These are phyloP conservation scores for Vachellia pachyceras DNA, from an alignment of 306 rosid genomes.

Conservation along the genomic window DNA sequence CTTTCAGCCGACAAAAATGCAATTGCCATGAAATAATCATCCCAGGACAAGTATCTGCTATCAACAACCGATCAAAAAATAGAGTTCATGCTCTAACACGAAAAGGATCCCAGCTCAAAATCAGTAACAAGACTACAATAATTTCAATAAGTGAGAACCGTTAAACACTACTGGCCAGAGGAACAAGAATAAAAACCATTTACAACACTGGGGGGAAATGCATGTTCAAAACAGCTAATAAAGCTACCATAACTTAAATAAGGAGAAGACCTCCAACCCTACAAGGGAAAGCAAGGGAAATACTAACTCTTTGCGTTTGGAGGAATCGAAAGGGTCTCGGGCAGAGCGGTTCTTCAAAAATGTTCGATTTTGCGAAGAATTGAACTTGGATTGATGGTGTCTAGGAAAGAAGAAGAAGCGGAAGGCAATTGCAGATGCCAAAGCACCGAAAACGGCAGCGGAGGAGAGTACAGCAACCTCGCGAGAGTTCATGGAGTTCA, in stretches of 20 bases:
- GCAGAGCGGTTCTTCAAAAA: conserved; percentile 42
- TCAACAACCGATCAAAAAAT: not conserved
- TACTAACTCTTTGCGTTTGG: conserved; percentile 74
- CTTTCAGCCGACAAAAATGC: conserved; percentile 97
- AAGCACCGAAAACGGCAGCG: conserved; percentile 68
- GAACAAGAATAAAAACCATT: not conserved
- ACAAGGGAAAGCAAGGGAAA: not conserved
- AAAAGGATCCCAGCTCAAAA: not conserved
- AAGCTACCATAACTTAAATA: not conserved
- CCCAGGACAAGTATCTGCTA: conserved; percentile 84
- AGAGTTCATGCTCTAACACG: not conserved
- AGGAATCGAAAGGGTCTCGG: conserved; percentile 71
- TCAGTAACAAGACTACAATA: not conserved
- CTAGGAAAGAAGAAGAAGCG: conserved; percentile 61
- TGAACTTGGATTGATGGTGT: conserved; percentile 20
- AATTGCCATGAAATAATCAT: conserved; percentile 96
- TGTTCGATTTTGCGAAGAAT: conserved; percentile 46
- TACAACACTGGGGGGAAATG: not conserved
- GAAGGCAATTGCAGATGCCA: conserved; percentile 66
- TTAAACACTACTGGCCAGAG: not conserved
- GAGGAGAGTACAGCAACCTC: conserved; percentile 61
- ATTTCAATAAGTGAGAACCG: not conserved
- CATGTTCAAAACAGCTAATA: not conserved
- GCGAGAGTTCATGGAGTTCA: conserved; percentile 66
- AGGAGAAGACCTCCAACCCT: not conserved